Evolutionary conservation across 2,329 filamentous ascomycete species (phyloP), one percentile per base, ranked within the genome.

Genomic region (Colletotrichum chrysophilum): DNA sequence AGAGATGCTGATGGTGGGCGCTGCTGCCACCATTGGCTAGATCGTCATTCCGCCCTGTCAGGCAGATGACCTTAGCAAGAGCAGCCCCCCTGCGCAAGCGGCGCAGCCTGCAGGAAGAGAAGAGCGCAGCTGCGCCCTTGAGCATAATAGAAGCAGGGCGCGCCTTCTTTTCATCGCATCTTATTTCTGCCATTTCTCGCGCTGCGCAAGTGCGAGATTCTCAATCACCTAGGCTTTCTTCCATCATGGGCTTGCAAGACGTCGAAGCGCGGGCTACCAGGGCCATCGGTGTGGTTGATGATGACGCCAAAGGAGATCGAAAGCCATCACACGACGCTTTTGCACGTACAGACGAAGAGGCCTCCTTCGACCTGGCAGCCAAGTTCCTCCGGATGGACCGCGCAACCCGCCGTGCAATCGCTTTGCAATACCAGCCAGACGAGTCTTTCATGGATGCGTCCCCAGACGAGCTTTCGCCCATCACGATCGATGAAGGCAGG

Each of bases 111-210:
- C 65, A 69, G 28, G 28, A 18, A 10, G 34, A 68, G 66, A 70
- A 73, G 60, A 73, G 69, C 73, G 69, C 69, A 36, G 65, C 28
- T 69, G 74, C 58, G 74, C 70, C 26, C 70, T 76, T 74, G 26
- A 7, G 38, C 26, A 52, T 52, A 60, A 38, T 28, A 21, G 16
- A 26, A 26, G 30, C 32, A 43, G 13, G 38, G 16, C 60, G 64
- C 34, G 21, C 28, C 9, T 55, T 65, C 14, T 56, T 38, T 28
- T 18, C 55, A 18, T n/a, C 52, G 12, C 30, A 16, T 14, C 24
- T 48, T 48, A 18, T 18, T 48, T 60, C 65, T 30, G 13, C 61
- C 10, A 71, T 34, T 55, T 55, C 30, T 43, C 30, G 61, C 52
- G 48, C 21, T 24, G 18, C 61, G 60, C 72, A 61, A 64, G 38